Conservation (phyloP, 176 grass and related monocot genomes). For the Echinochloa phyllopogon region DNA sequence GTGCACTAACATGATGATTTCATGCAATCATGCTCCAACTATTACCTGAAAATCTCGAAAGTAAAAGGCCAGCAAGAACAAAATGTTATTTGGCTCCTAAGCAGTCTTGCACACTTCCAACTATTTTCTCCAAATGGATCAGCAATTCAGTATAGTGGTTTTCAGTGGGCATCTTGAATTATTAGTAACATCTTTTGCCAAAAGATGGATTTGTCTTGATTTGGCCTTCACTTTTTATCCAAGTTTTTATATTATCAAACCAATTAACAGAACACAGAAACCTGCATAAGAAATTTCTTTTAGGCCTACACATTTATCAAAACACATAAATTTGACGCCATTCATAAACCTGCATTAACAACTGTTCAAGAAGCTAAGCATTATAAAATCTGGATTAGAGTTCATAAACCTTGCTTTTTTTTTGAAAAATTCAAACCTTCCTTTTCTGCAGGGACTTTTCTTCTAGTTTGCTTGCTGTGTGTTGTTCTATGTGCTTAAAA, state of each 20-base stretch:
- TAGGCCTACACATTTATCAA: neutral
- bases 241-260: neutral
- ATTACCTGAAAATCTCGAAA: neutral
- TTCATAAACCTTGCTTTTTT: too few species aligned
- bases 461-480: neutral
- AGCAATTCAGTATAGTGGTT: too few species aligned
- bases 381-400: neutral
- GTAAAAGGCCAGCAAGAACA: neutral
- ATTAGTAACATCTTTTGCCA: neutral
- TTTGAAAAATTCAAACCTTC: too few species aligned
- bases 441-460: neutral
- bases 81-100: neutral
- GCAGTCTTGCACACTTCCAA: neutral
- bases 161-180: neutral
- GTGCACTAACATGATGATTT: neutral
- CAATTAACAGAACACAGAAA: neutral
- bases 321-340: neutral
- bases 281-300: neutral
- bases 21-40: neutral
- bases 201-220: neutral
- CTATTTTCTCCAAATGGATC: neutral
- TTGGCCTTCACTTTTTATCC: constrained; percentile 3
- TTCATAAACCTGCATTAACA: neutral
- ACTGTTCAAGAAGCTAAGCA: neutral
- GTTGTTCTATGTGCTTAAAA: neutral